Evolutionary conservation across 2,329 filamentous ascomycete species (phyloP).

Genomic region (Fulvia fulva): DNA sequence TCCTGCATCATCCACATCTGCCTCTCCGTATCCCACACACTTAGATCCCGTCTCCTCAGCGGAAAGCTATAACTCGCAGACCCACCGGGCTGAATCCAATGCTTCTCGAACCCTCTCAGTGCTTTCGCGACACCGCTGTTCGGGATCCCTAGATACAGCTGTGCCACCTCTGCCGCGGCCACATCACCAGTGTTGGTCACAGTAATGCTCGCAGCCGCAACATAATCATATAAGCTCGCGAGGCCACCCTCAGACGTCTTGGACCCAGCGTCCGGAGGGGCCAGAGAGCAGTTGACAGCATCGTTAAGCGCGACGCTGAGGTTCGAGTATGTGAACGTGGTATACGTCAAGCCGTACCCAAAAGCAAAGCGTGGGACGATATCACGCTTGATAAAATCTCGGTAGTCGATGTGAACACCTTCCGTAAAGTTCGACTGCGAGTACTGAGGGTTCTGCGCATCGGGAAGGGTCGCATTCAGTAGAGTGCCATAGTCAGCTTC

Average conservation of each 20-base stretch:
- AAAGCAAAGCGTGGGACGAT: constrained; percentile 43
- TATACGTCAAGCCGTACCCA: constrained; percentile 44
- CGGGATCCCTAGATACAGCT: constrained; percentile 45
- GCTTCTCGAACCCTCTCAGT: constrained; percentile 42
- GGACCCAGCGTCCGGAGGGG: constrained; percentile 14
- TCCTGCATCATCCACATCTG: constrained; percentile 22
- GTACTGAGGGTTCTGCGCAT: constrained; percentile 19
- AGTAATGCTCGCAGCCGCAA: constrained; percentile 54
- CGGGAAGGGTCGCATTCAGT: constrained; percentile 16
- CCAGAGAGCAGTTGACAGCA: constrained; percentile 3
- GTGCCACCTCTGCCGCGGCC: constrained; percentile 52
- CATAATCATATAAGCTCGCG: constrained; percentile 56
- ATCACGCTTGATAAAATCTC: constrained; percentile 39
- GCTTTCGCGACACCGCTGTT: constrained; percentile 24
- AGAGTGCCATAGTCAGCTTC: constrained; percentile 30
- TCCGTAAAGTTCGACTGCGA: constrained; percentile 33
- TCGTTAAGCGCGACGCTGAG: constrained; percentile 7
- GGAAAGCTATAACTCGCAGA: constrained; percentile 13
- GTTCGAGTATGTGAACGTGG: constrained; percentile 40
- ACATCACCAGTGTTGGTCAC: constrained; percentile 61
- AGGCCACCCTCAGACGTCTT: constrained; percentile 18
- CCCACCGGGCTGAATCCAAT: constrained; percentile 23
- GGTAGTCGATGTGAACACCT: constrained; percentile 44
- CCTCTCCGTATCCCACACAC: constrained; percentile 17
- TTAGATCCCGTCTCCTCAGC: constrained; percentile 21